Evolutionary conservation across 345 rosid genomes (phyloP).

Genomic region (Melastoma malabathricum): DNA sequence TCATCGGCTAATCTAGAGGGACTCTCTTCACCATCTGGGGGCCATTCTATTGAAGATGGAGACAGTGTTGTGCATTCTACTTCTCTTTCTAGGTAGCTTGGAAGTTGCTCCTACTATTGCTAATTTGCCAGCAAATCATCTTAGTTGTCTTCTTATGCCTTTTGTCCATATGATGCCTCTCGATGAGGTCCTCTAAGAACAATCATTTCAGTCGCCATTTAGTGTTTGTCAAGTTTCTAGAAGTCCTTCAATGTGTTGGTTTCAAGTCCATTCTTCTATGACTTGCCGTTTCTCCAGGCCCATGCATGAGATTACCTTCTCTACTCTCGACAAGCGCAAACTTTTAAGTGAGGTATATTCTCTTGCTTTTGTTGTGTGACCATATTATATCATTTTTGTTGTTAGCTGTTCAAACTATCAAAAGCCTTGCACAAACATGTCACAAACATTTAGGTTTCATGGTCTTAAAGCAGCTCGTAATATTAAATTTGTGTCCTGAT

Average conservation of each 20-base stretch:
- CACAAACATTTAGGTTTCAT: too few relatives aligned
- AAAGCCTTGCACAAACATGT: too few relatives aligned
- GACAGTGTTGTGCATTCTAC: slow-evolving; percentile 41
- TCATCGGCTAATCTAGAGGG: slow-evolving; percentile 71
- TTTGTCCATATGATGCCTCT: too few relatives aligned
- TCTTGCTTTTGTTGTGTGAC: slow-evolving; percentile 1
- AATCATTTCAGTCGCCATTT: too few relatives aligned
- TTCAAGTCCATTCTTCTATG: not conserved
- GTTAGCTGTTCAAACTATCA: not conserved
- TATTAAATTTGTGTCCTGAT: not conserved
- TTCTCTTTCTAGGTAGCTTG: slow-evolving; percentile 13
- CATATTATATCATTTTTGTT: not conserved
- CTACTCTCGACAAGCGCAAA: slow-evolving; percentile 90
- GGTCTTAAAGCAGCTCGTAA: not conserved
- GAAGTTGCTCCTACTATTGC: not conserved
- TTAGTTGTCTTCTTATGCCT: too few relatives aligned
- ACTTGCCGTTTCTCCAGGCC: slow-evolving; percentile 45
- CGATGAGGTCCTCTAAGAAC: too few relatives aligned
- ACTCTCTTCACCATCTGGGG: slow-evolving; percentile 30
- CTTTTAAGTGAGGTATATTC: slow-evolving; percentile 74
- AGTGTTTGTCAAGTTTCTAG: too few relatives aligned
- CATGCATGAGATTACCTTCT: slow-evolving; percentile 92
- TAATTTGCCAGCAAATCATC: too few relatives aligned
- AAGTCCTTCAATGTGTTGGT: too few relatives aligned
- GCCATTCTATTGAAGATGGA: slow-evolving; percentile 42